phyloP scores from a whole-genome alignment of 192 early-diverging fungal species.

The Coemansia pectinata region DNA sequence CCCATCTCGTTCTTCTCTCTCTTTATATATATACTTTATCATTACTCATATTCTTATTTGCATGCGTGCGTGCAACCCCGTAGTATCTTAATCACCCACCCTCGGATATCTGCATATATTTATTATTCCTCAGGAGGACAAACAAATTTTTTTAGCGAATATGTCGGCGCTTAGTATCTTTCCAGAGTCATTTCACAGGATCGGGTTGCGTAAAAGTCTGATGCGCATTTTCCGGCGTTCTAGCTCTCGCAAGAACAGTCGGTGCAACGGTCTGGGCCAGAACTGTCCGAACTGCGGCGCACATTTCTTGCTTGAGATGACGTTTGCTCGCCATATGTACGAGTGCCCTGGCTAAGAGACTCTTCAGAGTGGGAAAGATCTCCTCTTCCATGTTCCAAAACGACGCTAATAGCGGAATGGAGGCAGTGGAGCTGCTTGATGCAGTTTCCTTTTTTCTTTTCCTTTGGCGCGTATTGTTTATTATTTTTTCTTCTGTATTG shows the following conservation, averaged over 20 bases:
- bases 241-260: conserved; percentile 39
- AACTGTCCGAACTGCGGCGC: conserved; percentile 51
- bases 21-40: conserved; percentile 6
- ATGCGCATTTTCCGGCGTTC: conserved; percentile 45
- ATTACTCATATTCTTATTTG: not conserved
- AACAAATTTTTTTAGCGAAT: not conserved
- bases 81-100: not conserved
- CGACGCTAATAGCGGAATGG: not conserved
- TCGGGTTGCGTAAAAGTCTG: conserved; percentile 47
- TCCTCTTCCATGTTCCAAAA: not conserved
- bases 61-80: not conserved
- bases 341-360: conserved; percentile 30
- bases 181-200: conserved; percentile 36
- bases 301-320: conserved; percentile 53
- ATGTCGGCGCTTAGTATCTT: conserved; percentile 45
- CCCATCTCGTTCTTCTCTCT: not conserved
- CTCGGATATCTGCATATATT: not conserved
- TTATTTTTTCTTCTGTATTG: conserved; percentile 3
- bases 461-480: not conserved
- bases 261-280: conserved; percentile 49
- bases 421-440: not conserved
- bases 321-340: conserved; percentile 52
- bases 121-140: not conserved
- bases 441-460: not conserved
- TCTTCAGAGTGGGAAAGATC: not conserved